Base-by-base conservation (phyloP, 495 filamentous ascomycete species). In the Chaetomidium leptoderma region DNA sequence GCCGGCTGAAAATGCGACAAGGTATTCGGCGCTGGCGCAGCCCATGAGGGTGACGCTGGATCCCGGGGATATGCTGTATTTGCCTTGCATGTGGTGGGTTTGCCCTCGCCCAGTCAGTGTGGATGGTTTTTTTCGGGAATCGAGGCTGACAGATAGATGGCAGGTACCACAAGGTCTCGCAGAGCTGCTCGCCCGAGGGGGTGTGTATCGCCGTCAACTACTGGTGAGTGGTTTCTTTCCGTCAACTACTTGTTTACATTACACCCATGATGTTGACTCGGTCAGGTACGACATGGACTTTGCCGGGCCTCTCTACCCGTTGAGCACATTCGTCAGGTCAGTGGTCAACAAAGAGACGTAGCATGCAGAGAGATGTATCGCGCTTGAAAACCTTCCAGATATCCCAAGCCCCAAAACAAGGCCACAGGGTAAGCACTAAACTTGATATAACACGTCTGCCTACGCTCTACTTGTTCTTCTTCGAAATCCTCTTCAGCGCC, bases 151-250 rank as follows among this genome's bases (percentile, higher is more conserved):
- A 6, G 9, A 53, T 26, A 6, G 9, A n/a, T 11, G 0, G 6
- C 27, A 78, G 76, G 76, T 79, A 79, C 50, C 77, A 79, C 71
- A 88, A 90, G 65, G 88, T 92, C 10, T 82, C 81, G 3, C 88
- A 92, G 64, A 78, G 74, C 0, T 82, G 77, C 53, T 75, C 72
- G 0, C 70, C 78, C 14, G 86, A 88, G 55, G 82, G 83, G 0
- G 79, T 90, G 13, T 89, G 84, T 54, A 81, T 83, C 53, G 85
- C 87, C 1, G 86, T 90, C 4, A 92, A 92, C 69, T 91, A 91
- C 64, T 91, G 87, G 88, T 89, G 77, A 67, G 75, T 56, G 13
- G 32, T 17, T 24, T 2, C 23, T 35, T 17, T 24, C 4, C 23
- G 29, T 14, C 16, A n/a, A 16, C 7, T 13, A 4, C 17, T 29